Conservation (phyloP, 192 early-diverging fungal genomes). For the Dimargaris verticillata region DNA sequence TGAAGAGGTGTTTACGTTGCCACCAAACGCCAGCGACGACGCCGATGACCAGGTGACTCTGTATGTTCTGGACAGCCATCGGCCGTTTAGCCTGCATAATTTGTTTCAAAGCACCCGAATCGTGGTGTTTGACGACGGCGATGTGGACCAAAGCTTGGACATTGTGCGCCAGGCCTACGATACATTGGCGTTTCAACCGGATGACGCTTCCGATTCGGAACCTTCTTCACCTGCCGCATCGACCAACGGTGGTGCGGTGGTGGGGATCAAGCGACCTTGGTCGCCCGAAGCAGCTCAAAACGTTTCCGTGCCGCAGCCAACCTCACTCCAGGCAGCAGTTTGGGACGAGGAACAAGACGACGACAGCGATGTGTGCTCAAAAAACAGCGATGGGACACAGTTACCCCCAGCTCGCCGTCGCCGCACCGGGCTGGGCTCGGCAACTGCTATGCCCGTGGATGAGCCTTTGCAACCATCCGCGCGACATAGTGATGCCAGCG, state of each 20-base stretch:
- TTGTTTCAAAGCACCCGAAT: slow-evolving; percentile 61
- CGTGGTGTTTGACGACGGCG: slow-evolving; percentile 74
- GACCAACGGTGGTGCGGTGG: neutral
- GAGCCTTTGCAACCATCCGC: neutral
- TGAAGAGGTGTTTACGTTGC: slow-evolving; percentile 36
- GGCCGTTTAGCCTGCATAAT: slow-evolving; percentile 76
- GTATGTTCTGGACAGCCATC: slow-evolving; percentile 72
- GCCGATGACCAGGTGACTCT: slow-evolving; percentile 35
- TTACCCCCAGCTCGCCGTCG: slow-evolving; percentile 8
- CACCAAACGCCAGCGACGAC: neutral
- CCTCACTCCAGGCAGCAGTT: slow-evolving; percentile 2
- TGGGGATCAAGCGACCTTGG: neutral
- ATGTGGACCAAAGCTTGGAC: slow-evolving; percentile 46
- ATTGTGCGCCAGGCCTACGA: slow-evolving; percentile 53
- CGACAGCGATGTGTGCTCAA: slow-evolving; percentile 7
- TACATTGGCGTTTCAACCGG: slow-evolving; percentile 20
- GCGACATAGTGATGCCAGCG: neutral
- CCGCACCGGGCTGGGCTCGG: slow-evolving; percentile 21
- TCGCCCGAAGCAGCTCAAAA: neutral
- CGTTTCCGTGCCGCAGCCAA: neutral
- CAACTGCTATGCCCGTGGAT: slow-evolving; percentile 27
- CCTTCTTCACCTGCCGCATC: neutral
- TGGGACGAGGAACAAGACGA: slow-evolving; percentile 17
- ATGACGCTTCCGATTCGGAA: neutral
- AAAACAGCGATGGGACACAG: neutral